phyloP scores from a whole-genome alignment of 306 rosid genomes.

The Luffa aegyptiaca region DNA sequence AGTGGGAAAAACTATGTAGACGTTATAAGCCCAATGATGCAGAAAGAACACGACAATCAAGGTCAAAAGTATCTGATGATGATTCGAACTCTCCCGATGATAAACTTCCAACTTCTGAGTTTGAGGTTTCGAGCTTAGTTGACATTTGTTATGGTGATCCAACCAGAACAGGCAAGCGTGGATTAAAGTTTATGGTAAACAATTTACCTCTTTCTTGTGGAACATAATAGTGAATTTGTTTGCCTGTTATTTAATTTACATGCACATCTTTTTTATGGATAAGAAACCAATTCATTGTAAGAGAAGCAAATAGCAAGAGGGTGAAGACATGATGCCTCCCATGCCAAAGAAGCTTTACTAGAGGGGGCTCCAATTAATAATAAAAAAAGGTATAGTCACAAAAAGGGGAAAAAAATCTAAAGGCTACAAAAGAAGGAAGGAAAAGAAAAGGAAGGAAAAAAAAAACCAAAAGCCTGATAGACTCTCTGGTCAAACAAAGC shows the following conservation, averaged over 20 bases:
- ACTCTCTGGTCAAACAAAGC: not conserved
- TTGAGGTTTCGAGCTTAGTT: conserved; percentile 57
- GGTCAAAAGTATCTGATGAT: conserved; percentile 18
- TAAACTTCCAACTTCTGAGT: conserved; percentile 24
- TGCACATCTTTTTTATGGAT: no score
- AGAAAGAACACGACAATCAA: conserved; percentile 19
- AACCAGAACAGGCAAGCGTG: conserved; percentile 37
- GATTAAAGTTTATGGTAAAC: conserved; percentile 66
- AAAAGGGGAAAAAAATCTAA: no score
- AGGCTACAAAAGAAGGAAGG: no score
- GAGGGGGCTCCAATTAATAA: not conserved
- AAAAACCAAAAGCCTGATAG: not conserved
- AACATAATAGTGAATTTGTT: not conserved
- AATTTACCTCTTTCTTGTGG: not conserved
- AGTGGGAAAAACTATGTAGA: conserved; percentile 80
- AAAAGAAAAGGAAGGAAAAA: no score
- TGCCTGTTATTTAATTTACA: not conserved
- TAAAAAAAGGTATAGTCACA: no score
- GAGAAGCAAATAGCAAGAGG: not conserved
- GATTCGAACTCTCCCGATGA: not conserved
- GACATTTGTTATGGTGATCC: conserved; percentile 88
- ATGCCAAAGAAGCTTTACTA: not conserved
- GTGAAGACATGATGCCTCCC: not conserved
- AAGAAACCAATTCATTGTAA: not conserved
- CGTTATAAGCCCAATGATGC: conserved; percentile 26